phyloP scores from a whole-genome alignment of 352 stramenopile genomes.

The Phytophthora tentaculata region DNA sequence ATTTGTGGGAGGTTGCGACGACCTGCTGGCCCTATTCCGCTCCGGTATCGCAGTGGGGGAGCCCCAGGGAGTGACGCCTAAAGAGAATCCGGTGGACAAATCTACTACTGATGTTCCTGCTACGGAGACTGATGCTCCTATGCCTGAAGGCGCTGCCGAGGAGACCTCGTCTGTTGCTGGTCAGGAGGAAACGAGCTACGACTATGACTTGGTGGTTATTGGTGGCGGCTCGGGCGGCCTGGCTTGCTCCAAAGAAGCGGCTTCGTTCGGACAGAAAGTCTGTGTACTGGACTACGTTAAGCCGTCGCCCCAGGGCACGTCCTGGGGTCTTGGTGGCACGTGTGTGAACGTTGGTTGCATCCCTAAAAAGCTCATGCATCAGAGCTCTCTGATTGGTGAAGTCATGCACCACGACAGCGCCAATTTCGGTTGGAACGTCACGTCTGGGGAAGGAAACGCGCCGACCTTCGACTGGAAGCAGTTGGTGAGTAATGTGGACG shows the following conservation, averaged over 20 bases:
- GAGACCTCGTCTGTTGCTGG: background rate
- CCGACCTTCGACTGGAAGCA: conserved; percentile 90
- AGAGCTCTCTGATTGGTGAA: conserved; percentile 93
- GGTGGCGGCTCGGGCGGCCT: conserved; percentile 89
- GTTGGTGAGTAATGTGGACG: conserved; percentile 94
- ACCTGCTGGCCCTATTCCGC: conserved; percentile 68
- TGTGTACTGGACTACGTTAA: conserved; percentile 97
- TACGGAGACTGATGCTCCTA: background rate
- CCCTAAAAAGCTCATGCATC: conserved; percentile 99
- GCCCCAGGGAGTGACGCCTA: conserved; percentile 5
- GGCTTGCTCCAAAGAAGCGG: conserved; percentile 95
- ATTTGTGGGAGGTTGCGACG: conserved; percentile 77
- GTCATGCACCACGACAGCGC: conserved; percentile 83
- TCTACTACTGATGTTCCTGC: conserved; percentile 2
- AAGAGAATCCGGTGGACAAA: conserved; percentile 1
- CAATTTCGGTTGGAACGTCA: conserved; percentile 88
- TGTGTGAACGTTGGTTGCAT: conserved; percentile 99
- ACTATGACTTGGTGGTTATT: conserved; percentile 89
- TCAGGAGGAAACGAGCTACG: conserved; percentile 47
- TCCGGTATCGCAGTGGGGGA: conserved; percentile 41
- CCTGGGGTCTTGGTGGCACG: conserved; percentile 95
- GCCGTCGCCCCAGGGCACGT: conserved; percentile 86
- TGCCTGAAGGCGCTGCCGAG: conserved; percentile 5
- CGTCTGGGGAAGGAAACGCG: conserved; percentile 4
- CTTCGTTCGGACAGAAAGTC: conserved; percentile 93